phyloP scores from a whole-genome alignment of 148 eudicot genomes.

The Rheum nobile region DNA sequence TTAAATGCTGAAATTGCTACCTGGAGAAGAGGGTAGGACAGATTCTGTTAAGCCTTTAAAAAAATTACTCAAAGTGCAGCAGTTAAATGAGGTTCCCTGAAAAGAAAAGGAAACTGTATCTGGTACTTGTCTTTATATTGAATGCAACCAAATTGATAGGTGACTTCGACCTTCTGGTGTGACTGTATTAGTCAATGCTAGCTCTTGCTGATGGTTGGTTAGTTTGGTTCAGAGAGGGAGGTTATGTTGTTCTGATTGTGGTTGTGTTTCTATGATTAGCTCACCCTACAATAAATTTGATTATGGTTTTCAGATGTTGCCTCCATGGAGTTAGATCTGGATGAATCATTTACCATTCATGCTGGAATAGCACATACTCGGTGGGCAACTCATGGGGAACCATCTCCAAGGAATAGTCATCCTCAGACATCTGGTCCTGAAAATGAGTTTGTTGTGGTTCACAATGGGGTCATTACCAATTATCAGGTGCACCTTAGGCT shows the following conservation, averaged over 20 bases:
- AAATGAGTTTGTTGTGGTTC: slow-evolving; percentile 87
- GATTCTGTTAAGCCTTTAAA: background rate
- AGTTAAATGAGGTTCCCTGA: background rate
- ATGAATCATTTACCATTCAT: slow-evolving; percentile 72
- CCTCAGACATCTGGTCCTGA: slow-evolving; percentile 85
- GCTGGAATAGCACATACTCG: slow-evolving; percentile 98
- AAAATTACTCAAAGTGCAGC: background rate
- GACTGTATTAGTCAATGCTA: background rate
- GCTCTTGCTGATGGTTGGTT: background rate
- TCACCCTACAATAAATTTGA: background rate
- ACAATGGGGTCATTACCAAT: slow-evolving; percentile 90
- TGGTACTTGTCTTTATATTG: no score
- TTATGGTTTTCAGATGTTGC: slow-evolving; percentile 57
- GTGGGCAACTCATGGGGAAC: slow-evolving; percentile 99
- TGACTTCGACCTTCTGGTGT: background rate
- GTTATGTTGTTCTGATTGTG: background rate
- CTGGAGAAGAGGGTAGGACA: background rate
- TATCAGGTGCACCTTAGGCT: slow-evolving; percentile 44
- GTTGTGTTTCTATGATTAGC: background rate
- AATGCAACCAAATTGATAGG: background rate
- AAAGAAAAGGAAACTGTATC: no score
- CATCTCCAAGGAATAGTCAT: slow-evolving; percentile 91
- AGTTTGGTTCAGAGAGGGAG: no score
- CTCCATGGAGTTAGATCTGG: slow-evolving; percentile 57
- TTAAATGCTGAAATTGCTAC: background rate